These are phyloP conservation scores for Leccinum incarnatum DNA, from an alignment of 768 basidiomycete genomes.

Conservation along the genomic window DNA sequence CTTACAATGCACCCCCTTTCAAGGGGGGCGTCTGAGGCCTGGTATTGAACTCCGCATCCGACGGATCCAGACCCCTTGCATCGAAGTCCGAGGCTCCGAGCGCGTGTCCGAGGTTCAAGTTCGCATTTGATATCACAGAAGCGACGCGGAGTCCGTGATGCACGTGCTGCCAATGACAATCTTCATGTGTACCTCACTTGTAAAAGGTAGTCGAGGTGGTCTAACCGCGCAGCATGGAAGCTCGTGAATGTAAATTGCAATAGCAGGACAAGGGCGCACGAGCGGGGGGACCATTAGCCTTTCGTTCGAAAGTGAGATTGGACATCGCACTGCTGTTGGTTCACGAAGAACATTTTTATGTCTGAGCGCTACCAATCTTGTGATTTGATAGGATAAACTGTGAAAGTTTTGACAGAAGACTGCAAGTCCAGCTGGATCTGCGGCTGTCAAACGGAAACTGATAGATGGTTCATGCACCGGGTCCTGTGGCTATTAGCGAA, in stretches of 20 bases:
- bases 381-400: background rate
- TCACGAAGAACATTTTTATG: background rate
- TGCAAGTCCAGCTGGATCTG: background rate
- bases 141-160: background rate
- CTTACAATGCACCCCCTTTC: conserved; percentile 8
- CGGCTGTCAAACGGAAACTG: background rate
- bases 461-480: background rate
- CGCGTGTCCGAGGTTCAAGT: background rate
- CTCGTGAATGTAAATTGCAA: background rate
- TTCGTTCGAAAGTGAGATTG: background rate
- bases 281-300: background rate
- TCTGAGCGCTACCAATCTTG: background rate
- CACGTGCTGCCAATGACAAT: background rate
- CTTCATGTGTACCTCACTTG: background rate
- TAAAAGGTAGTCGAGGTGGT: background rate
- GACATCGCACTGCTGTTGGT: background rate
- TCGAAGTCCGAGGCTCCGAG: conserved; percentile 1
- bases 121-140: background rate
- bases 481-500: background rate
- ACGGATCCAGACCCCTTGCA: conserved; percentile 8
- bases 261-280: background rate
- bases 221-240: background rate
- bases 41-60: conserved; percentile 8
- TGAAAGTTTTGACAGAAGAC: background rate
- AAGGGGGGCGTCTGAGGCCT: conserved; percentile 1